A percentile compares a stretch with the other conserved stretches of the same genome.
Conservation (phyloP, 2,329 filamentous ascomycete genomes). For the Colletotrichum filicis region DNA sequence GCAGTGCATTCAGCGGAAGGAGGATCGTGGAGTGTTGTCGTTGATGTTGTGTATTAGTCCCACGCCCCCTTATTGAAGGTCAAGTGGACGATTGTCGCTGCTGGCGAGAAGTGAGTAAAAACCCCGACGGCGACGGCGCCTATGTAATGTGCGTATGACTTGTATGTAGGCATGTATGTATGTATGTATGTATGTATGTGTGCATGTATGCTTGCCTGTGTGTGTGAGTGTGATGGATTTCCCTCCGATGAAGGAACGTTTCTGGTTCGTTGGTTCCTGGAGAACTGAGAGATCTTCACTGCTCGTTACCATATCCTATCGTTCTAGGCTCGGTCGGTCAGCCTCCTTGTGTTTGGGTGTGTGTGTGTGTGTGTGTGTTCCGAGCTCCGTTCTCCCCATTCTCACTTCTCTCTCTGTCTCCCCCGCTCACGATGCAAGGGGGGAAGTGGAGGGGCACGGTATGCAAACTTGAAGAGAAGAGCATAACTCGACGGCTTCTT, state of each 20-base stretch:
- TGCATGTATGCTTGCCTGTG: not conserved
- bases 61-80: not conserved
- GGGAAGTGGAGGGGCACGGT: not conserved
- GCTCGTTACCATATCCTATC: conserved; percentile 4
- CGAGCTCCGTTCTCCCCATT: conserved; percentile 9
- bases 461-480: not conserved
- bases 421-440: not conserved
- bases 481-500: not conserved
- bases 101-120: conserved; percentile 3
- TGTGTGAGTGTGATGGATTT: conserved; percentile 7
- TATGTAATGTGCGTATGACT: not conserved
- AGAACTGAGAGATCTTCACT: conserved; percentile 13
- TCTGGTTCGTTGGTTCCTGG: conserved; percentile 4
- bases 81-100: not conserved
- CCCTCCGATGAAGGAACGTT: not conserved
- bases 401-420: not conserved
- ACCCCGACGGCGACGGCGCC: not conserved
- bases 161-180: not conserved
- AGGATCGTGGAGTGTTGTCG: not conserved
- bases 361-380: not conserved
- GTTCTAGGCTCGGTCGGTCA: conserved; percentile 28
- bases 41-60: not conserved
- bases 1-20: conserved; percentile 1
- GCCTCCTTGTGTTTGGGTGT: conserved; percentile 12
- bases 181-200: not conserved